Evolutionary conservation across 2,329 filamentous ascomycete species (phyloP).

Genomic region (Sclerotiophoma versabilis): DNA sequence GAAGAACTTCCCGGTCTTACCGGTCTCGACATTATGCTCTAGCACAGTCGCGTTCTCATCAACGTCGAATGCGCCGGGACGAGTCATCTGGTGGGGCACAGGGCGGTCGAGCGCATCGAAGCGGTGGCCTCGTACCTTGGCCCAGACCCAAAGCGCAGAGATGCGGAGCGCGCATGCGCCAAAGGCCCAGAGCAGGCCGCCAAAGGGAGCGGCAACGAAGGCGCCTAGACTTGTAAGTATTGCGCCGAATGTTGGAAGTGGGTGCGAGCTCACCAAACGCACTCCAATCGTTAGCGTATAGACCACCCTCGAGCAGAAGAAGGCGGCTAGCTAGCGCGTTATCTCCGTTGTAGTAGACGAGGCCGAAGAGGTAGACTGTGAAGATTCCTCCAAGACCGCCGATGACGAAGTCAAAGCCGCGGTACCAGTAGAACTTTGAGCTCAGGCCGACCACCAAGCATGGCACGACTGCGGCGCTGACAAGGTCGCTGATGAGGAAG

Average conservation of each 20-base stretch:
- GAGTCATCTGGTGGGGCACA: conserved; percentile 22
- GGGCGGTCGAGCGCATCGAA: conserved; percentile 72
- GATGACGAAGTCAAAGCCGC: conserved; percentile 80
- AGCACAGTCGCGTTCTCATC: conserved; percentile 37
- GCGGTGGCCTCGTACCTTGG: conserved; percentile 64
- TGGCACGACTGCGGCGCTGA: conserved; percentile 78
- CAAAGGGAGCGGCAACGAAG: conserved; percentile 80
- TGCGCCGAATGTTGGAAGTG: background rate
- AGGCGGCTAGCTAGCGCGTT: conserved; percentile 69
- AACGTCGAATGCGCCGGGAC: conserved; percentile 28
- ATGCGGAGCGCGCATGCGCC: conserved; percentile 68
- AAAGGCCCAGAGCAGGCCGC: conserved; percentile 75
- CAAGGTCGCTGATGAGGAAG: conserved; percentile 81
- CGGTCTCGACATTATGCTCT: conserved; percentile 30
- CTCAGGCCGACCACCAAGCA: conserved; percentile 76
- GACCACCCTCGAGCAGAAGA: conserved; percentile 73
- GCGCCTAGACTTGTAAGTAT: conserved; percentile 55
- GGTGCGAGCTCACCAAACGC: conserved; percentile 66
- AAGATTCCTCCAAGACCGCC: conserved; percentile 80
- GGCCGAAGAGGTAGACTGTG: conserved; percentile 81
- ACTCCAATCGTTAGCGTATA: conserved; percentile 81
- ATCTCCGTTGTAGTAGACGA: conserved; percentile 77
- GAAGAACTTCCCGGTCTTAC: conserved; percentile 44
- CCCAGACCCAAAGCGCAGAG: conserved; percentile 62
- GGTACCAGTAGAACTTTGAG: conserved; percentile 73